Percentiles rank a stretch among this genome's conserved stretches.
phyloP scores from a whole-genome alignment of 192 early-diverging fungal genomes.

The Backusella circina region DNA sequence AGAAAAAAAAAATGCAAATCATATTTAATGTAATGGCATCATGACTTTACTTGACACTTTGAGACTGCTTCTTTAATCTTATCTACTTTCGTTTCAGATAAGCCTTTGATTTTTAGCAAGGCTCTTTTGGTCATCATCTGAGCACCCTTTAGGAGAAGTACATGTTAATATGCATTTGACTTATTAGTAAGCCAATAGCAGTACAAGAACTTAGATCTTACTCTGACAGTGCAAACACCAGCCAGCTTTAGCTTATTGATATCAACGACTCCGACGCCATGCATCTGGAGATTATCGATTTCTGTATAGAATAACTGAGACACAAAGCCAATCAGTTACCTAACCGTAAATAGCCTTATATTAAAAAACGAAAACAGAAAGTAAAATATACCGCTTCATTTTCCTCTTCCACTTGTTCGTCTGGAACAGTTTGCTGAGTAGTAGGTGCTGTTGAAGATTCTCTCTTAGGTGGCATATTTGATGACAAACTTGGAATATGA shows the following conservation, averaged over 20 bases:
- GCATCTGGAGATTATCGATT: conserved; percentile 48
- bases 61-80: conserved; percentile 81
- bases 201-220: conserved; percentile 16
- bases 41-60: conserved; percentile 48
- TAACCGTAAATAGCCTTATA: background rate
- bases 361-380: background rate
- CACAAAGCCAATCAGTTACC: conserved; percentile 1
- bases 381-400: background rate
- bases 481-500: background rate
- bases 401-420: background rate
- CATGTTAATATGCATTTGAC: background rate
- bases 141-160: conserved; percentile 45
- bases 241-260: conserved; percentile 76
- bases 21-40: too few relatives aligned
- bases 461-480: background rate
- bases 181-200: background rate
- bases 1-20: background rate
- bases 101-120: conserved; percentile 72
- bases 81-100: conserved; percentile 82
- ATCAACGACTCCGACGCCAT: conserved; percentile 74
- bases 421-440: conserved; percentile 1
- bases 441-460: background rate
- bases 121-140: conserved; percentile 70
- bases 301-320: conserved; percentile 39
- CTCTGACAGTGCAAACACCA: conserved; percentile 72